These are phyloP conservation scores for Basidiobolus meristosporus DNA, from an alignment of 371 early-diverging fungal genomes.

Conservation along the genomic window DNA sequence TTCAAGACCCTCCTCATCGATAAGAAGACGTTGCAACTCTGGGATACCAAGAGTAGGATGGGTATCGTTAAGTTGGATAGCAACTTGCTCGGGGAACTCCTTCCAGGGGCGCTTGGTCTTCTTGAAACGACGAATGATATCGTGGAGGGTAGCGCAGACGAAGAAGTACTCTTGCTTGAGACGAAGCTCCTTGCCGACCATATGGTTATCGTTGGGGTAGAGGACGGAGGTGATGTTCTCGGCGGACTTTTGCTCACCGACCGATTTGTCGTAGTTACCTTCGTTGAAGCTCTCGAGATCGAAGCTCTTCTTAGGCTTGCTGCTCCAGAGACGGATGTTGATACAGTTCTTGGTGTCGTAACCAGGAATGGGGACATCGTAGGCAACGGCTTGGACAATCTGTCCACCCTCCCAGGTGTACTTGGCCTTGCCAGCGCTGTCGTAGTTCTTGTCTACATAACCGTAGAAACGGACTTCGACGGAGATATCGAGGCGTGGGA, in stretches of 20 bases:
- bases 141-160: constrained; percentile 70
- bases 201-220: constrained; percentile 88
- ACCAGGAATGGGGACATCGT: constrained; percentile 82
- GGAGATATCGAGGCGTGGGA: constrained; percentile 67
- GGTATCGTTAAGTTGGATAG: constrained; percentile 83
- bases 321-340: constrained; percentile 85
- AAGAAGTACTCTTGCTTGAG: constrained; percentile 91
- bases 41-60: constrained; percentile 67
- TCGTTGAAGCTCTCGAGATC: constrained; percentile 72
- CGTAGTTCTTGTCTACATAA: constrained; percentile 37
- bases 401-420: constrained; percentile 70
- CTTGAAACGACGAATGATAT: constrained; percentile 78
- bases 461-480: constrained; percentile 78
- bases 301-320: constrained; percentile 56
- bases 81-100: constrained; percentile 73
- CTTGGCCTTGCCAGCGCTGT: constrained; percentile 27
- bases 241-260: constrained; percentile 71
- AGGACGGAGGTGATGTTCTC: constrained; percentile 82
- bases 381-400: constrained; percentile 72
- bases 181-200: constrained; percentile 78
- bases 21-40: constrained; percentile 69
- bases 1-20: constrained; percentile 65
- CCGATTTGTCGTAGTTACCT: constrained; percentile 79
- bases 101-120: constrained; percentile 55
- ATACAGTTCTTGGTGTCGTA: constrained; percentile 69